Evolutionary conservation across 2,329 filamentous ascomycete genomes (phyloP), one percentile per base, ranked within the genome.

Genomic region (Claviceps fusiformis): DNA sequence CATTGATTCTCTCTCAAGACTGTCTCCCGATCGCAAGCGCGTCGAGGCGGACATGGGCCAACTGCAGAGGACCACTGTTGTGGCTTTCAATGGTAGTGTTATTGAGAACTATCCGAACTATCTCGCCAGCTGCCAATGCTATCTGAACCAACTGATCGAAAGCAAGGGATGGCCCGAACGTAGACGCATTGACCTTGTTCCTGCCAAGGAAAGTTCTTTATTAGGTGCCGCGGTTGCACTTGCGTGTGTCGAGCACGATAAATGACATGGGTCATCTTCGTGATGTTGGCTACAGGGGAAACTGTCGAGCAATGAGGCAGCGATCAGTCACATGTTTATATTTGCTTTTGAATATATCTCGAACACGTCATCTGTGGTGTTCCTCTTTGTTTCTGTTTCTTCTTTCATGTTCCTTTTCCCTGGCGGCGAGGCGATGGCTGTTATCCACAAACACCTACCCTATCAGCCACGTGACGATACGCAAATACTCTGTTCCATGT

Each of bases 61-160:
- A 45, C 64, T 77, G 8, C 64, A 65, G 39, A 70, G 71, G 55
- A 82, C 80, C 3, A 76, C 79, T 2, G 80, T 92, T n/a, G 85
- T 92, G n/a, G 85, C 85, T 3, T 91, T 85, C 69, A 90, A 89
- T 64, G 87, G 87, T 48, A 86, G 83, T 33, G 86, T 92, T 52
- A 83, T 91, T 53, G 86, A 91, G 68, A 83, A 85, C 62, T 92
- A 91, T 64, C 86, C 87, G 0, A 72, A 74, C 8, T 92, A 89
- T 67, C 73, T 78, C 27, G 69, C 68, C 37, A 75, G 71, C 46
- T 84, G 83, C 62, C 86, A 91, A 66, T 65, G 65, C 6, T 82
- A 82, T 61, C 70, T 91, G 50, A 74, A 89, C 62, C 71, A 74
- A 44, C 71, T 91, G 9, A 75, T 82, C 62, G 60, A 62, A 31